phyloP scores from a whole-genome alignment of 352 stramenopile species.

The Pythium utonaiense region DNA sequence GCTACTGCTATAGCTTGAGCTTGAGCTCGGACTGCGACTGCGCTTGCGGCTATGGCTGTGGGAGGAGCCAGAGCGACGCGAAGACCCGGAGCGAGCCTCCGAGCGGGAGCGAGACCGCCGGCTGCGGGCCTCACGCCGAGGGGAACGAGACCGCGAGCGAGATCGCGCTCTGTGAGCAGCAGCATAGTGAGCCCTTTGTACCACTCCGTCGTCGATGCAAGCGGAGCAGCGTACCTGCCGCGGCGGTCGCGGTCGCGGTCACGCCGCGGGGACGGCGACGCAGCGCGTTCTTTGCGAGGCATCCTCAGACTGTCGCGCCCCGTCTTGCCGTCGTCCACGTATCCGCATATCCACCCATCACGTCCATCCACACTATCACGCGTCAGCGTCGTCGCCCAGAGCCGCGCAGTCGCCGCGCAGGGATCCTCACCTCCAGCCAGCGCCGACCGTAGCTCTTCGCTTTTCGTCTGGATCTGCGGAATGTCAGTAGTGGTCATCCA shows the following conservation, averaged over 20 bases:
- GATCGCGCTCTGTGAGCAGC: background rate
- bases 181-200: too few relatives aligned
- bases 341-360: background rate
- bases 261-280: background rate
- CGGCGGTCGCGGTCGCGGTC: too few relatives aligned
- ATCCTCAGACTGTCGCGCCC: too few relatives aligned
- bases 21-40: slow-evolving; percentile 4
- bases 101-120: slow-evolving; percentile 3
- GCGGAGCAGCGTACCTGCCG: background rate
- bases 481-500: background rate
- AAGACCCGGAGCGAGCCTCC: slow-evolving; percentile 1
- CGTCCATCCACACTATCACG: background rate
- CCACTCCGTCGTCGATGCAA: too few relatives aligned
- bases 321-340: too few relatives aligned
- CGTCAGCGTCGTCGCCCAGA: background rate
- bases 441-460: background rate
- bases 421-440: background rate
- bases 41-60: slow-evolving; percentile 1
- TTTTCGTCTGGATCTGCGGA: background rate
- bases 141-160: slow-evolving; percentile 16
- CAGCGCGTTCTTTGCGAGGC: background rate
- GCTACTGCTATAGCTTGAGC: background rate
- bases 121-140: background rate
- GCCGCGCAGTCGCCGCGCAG: too few relatives aligned
- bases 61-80: background rate